These are phyloP conservation scores for Brassica rapa DNA, from an alignment of 345 rosid genomes.

Conservation along the genomic window DNA sequence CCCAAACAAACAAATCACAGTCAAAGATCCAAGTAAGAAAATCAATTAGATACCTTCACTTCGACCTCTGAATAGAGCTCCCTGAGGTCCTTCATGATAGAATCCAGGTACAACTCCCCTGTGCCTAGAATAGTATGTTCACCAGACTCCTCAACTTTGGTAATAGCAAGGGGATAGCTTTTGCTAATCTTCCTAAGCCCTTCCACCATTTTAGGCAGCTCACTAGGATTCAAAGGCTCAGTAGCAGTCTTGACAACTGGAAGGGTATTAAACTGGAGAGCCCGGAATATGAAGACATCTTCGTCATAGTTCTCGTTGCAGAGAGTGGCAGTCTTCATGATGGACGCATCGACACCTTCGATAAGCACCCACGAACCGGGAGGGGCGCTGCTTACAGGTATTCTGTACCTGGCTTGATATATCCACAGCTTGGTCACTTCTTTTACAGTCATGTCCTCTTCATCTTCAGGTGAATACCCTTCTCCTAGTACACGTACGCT, in stretches of 20 bases:
- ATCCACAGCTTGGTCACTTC: constrained; percentile 95
- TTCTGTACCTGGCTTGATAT: constrained; percentile 89
- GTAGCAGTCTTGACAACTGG: constrained; percentile 98
- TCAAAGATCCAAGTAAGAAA: background rate
- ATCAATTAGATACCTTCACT: constrained; percentile 69
- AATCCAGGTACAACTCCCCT: constrained; percentile 92
- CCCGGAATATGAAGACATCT: constrained; percentile 82
- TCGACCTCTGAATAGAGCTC: constrained; percentile 98
- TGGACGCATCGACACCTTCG: constrained; percentile 97
- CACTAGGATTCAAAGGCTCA: constrained; percentile 97
- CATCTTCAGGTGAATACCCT: constrained; percentile 96
- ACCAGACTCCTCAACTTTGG: constrained; percentile 97
- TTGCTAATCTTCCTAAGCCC: constrained; percentile 97
- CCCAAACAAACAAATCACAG: background rate
- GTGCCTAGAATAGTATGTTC: constrained; percentile 98
- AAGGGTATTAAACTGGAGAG: constrained; percentile 93
- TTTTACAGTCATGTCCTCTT: constrained; percentile 93
- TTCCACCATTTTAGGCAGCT: constrained; percentile 99
- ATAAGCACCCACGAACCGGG: constrained; percentile 98
- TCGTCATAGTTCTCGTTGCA: constrained; percentile 69
- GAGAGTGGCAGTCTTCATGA: constrained; percentile 94
- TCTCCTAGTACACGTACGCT: constrained; percentile 88
- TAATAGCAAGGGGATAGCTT: constrained; percentile 97
- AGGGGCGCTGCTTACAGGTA: constrained; percentile 92
- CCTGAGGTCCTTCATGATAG: constrained; percentile 97